phyloP scores from a whole-genome alignment of 2,329 filamentous ascomycete genomes.

The Graphilbum fragrans region DNA sequence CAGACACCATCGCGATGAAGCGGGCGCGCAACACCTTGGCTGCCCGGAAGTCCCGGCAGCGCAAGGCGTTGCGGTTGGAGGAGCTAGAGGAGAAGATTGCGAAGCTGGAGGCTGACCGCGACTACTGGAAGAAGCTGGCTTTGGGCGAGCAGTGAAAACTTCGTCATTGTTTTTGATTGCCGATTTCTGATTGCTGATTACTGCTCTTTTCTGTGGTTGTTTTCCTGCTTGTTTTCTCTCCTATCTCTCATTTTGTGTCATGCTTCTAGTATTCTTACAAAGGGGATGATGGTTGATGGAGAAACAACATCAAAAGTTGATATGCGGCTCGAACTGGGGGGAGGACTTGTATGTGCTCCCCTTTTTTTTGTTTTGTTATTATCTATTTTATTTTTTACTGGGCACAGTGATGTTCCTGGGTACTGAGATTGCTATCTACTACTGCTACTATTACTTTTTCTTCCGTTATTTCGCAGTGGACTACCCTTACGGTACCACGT shows the following conservation, averaged over 20 bases:
- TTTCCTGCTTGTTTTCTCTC: neutral
- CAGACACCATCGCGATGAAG: constrained; percentile 73
- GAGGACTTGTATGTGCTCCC: too few relatives aligned
- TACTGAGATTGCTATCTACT: too few relatives aligned
- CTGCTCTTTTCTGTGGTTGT: neutral
- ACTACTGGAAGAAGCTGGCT: constrained; percentile 51
- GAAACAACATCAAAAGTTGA: too few relatives aligned
- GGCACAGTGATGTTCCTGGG: too few relatives aligned
- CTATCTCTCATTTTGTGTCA: neutral
- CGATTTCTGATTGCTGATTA: neutral
- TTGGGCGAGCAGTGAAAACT: constrained; percentile 20
- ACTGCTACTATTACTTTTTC: too few relatives aligned
- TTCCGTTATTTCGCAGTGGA: too few relatives aligned
- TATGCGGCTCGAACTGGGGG: constrained; percentile 5
- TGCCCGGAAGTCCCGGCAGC: constrained; percentile 82
- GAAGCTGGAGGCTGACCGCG: constrained; percentile 53
- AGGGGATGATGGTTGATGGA: too few relatives aligned
- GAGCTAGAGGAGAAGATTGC: constrained; percentile 63
- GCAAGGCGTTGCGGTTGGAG: constrained; percentile 67
- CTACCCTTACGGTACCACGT: too few relatives aligned
- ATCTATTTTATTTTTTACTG: too few relatives aligned
- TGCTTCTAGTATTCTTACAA: too few relatives aligned
- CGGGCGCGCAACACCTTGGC: constrained; percentile 88
- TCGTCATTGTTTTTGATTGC: constrained; percentile 4
- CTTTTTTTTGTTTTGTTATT: neutral